These are phyloP conservation scores for Colletotrichum sp. DNA, from an alignment of 2,329 filamentous ascomycete species.

Conservation along the genomic window DNA sequence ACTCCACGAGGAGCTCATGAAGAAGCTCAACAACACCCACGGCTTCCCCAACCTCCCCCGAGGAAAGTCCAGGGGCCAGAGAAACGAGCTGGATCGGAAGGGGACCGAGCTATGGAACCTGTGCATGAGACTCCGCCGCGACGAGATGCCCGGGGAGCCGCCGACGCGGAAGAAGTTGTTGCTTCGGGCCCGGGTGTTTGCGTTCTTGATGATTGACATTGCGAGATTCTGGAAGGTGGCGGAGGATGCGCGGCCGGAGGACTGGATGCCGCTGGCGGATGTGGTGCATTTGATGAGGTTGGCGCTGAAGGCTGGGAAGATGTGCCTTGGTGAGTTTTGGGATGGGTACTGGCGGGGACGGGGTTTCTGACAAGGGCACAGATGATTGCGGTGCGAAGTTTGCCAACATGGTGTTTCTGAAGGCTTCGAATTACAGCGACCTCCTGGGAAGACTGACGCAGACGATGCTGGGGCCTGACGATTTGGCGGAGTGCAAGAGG, in stretches of 20 bases:
- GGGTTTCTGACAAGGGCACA: slow-evolving; percentile 26
- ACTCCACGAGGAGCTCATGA: slow-evolving; percentile 33
- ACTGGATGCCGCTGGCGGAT: slow-evolving; percentile 31
- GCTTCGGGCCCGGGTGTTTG: slow-evolving; percentile 54
- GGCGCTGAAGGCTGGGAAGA: slow-evolving; percentile 68
- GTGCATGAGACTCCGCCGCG: slow-evolving; percentile 57
- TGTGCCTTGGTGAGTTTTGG: slow-evolving; percentile 61
- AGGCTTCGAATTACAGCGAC: slow-evolving; percentile 63
- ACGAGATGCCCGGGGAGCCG: slow-evolving; percentile 29
- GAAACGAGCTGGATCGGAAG: slow-evolving; percentile 54
- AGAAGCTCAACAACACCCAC: slow-evolving; percentile 7
- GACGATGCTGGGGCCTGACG: slow-evolving; percentile 30
- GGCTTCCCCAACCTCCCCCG: background rate
- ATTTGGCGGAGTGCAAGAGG: slow-evolving; percentile 33
- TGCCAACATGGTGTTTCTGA: slow-evolving; percentile 67
- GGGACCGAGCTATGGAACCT: slow-evolving; percentile 72
- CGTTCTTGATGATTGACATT: slow-evolving; percentile 71
- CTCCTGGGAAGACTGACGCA: slow-evolving; percentile 35
- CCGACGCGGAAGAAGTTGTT: slow-evolving; percentile 36
- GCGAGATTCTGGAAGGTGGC: slow-evolving; percentile 42
- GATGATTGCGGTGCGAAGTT: slow-evolving; percentile 61
- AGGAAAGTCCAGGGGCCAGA: background rate
- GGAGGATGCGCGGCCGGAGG: background rate
- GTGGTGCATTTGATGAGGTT: slow-evolving; percentile 67
- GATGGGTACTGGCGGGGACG: rapidly evolving